Evolutionary conservation across 768 basidiomycete genomes (phyloP).

Genomic region (Leucocoprinus sp.): DNA sequence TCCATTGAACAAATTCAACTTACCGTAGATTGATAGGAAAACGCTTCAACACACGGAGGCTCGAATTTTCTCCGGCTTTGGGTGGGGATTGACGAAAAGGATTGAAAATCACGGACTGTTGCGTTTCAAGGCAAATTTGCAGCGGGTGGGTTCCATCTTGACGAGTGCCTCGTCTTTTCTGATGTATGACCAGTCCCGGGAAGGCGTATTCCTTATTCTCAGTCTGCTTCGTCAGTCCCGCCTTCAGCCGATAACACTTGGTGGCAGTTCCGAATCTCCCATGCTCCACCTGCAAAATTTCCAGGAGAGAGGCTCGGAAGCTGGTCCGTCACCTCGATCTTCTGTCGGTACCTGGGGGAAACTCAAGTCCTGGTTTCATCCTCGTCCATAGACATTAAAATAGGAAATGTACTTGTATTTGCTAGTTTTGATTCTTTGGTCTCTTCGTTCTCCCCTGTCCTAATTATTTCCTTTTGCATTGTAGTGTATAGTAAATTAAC

Average conservation of each 20-base stretch:
- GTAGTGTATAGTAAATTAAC: conserved; percentile 5
- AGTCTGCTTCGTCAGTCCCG: conserved; percentile 74
- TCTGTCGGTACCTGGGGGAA: conserved; percentile 12
- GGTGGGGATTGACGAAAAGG: conserved; percentile 81
- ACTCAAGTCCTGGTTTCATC: conserved; percentile 13
- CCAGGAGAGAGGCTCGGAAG: not conserved
- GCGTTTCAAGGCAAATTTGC: conserved; percentile 81
- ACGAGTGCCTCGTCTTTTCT: not conserved
- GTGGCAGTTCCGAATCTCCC: conserved; percentile 20
- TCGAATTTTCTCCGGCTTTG: conserved; percentile 79
- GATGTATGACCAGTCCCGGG: conserved; percentile 53
- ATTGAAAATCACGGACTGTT: conserved; percentile 83
- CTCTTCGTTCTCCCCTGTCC: conserved; percentile 1
- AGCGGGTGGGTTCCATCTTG: conserved; percentile 46
- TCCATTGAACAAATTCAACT: not conserved
- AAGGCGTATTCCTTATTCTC: conserved; percentile 80
- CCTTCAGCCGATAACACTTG: conserved; percentile 46
- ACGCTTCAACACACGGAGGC: conserved; percentile 84
- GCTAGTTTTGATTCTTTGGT: not conserved
- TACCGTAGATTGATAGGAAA: conserved; percentile 36
- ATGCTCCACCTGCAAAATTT: conserved; percentile 10
- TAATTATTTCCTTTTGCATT: conserved; percentile 3
- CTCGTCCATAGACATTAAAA: conserved; percentile 4
- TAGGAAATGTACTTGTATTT: conserved; percentile 5
- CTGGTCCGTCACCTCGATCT: not conserved